phyloP scores from a whole-genome alignment of 2,329 filamentous ascomycete species.

The Paracoccidioides lutzii region DNA sequence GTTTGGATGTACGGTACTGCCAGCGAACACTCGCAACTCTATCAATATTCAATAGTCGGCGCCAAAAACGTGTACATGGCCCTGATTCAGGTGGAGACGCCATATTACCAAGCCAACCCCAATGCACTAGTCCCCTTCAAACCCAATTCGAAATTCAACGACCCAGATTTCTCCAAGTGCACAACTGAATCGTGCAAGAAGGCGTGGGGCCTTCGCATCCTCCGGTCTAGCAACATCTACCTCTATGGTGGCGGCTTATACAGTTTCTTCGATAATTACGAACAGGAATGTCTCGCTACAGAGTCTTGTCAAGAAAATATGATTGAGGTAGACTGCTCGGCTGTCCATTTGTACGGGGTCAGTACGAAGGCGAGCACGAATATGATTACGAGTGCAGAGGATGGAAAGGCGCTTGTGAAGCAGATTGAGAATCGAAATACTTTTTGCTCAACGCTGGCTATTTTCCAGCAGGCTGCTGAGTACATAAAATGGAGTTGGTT shows the following conservation, averaged over 20 bases:
- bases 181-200: slow-evolving; percentile 49
- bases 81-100: slow-evolving; percentile 78
- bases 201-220: slow-evolving; percentile 62
- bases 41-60: slow-evolving; percentile 73
- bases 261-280: slow-evolving; percentile 75
- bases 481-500: neutral
- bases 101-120: slow-evolving; percentile 73
- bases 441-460: slow-evolving; percentile 33
- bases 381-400: slow-evolving; percentile 47
- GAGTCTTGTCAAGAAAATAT: slow-evolving; percentile 69
- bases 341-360: slow-evolving; percentile 51
- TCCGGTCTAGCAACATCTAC: slow-evolving; percentile 53
- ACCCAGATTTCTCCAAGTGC: slow-evolving; percentile 47
- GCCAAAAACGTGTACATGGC: slow-evolving; percentile 71
- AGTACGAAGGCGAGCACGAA: slow-evolving; percentile 63
- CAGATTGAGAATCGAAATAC: slow-evolving; percentile 30
- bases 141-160: neutral
- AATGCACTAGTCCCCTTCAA: slow-evolving; percentile 13
- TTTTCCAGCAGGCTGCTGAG: slow-evolving; percentile 24
- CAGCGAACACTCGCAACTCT: slow-evolving; percentile 47
- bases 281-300: slow-evolving; percentile 52
- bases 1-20: slow-evolving; percentile 71
- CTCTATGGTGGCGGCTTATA: slow-evolving; percentile 66
- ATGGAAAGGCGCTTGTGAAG: slow-evolving; percentile 24
- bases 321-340: slow-evolving; percentile 51